These are phyloP conservation scores for Artemisia argyi DNA, from an alignment of 129 eudicot species.

Conservation along the genomic window DNA sequence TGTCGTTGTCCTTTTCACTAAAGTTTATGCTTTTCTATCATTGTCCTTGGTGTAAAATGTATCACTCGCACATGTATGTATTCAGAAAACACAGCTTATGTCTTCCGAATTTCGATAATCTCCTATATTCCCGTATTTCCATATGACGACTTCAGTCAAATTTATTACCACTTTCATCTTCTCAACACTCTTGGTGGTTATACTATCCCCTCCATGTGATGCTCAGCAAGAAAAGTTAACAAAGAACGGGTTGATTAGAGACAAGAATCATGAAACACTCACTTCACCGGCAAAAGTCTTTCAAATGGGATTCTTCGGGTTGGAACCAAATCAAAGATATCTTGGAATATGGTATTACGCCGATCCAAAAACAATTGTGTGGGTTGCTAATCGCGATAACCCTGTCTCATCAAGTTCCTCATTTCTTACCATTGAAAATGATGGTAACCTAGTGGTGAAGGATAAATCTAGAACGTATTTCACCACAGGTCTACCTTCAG, in stretches of 20 bases:
- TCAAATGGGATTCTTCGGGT: slow-evolving; percentile 49
- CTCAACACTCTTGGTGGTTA: not conserved
- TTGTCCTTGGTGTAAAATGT: slow-evolving; percentile 6
- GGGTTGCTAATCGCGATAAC: slow-evolving; percentile 68
- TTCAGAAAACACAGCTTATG: slow-evolving; percentile 12
- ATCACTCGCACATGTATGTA: slow-evolving; percentile 20
- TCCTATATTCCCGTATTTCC: not conserved
- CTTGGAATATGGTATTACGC: slow-evolving; percentile 54
- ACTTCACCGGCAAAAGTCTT: slow-evolving; percentile 38
- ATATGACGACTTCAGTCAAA: slow-evolving; percentile 8
- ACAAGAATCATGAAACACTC: slow-evolving; percentile 31
- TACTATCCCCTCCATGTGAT: slow-evolving; percentile 4
- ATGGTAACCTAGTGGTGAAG: slow-evolving; percentile 43
- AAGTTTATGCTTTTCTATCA: slow-evolving; percentile 17
- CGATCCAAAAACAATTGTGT: slow-evolving; percentile 34
- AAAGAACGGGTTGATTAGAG: slow-evolving; percentile 20
- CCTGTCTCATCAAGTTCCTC: slow-evolving; percentile 26
- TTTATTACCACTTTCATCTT: slow-evolving; percentile 13
- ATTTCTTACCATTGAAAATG: slow-evolving; percentile 24
- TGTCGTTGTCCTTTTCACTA: not conserved
- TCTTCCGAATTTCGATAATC: not conserved
- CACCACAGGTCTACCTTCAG: slow-evolving; percentile 18
- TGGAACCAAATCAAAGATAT: slow-evolving; percentile 27
- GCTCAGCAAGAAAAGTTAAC: slow-evolving; percentile 24
- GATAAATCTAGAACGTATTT: slow-evolving; percentile 9